phyloP scores from a whole-genome alignment of 2,329 filamentous ascomycete genomes.

The Fusarium equiseti region DNA sequence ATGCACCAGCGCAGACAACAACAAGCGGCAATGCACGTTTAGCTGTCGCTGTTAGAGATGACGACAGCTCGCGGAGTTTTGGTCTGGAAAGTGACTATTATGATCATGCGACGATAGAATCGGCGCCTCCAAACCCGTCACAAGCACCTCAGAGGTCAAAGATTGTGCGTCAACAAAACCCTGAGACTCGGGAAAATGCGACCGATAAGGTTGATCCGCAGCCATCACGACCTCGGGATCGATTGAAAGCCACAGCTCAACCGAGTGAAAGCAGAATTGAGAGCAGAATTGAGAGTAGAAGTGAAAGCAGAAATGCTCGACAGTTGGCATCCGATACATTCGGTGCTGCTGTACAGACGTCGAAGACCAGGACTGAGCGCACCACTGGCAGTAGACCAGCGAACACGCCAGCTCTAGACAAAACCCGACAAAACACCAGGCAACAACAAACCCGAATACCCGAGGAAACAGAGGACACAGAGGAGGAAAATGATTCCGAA shows the following conservation, averaged over 20 bases:
- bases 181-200: neutral
- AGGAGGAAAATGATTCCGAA: slow-evolving; percentile 2
- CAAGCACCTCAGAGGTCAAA: slow-evolving; percentile 2
- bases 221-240: neutral
- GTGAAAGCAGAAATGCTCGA: neutral
- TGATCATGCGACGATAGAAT: slow-evolving; percentile 54
- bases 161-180: neutral
- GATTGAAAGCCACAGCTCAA: neutral
- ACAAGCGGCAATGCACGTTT: slow-evolving; percentile 5
- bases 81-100: slow-evolving; percentile 53
- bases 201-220: slow-evolving; percentile 7
- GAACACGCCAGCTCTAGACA: slow-evolving; percentile 43
- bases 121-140: slow-evolving; percentile 42
- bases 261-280: neutral
- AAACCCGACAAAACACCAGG: slow-evolving; percentile 10
- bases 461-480: neutral
- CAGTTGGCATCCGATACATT: neutral
- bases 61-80: slow-evolving; percentile 53
- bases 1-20: neutral
- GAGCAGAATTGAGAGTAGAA: neutral
- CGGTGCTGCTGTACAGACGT: neutral
- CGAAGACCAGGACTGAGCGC: neutral
- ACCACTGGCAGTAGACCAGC: slow-evolving; percentile 5
- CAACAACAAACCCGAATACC: neutral
- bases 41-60: slow-evolving; percentile 41